Evolutionary conservation across 2,329 filamentous ascomycete genomes (phyloP).

Genomic region (Fusarium robinianum): DNA sequence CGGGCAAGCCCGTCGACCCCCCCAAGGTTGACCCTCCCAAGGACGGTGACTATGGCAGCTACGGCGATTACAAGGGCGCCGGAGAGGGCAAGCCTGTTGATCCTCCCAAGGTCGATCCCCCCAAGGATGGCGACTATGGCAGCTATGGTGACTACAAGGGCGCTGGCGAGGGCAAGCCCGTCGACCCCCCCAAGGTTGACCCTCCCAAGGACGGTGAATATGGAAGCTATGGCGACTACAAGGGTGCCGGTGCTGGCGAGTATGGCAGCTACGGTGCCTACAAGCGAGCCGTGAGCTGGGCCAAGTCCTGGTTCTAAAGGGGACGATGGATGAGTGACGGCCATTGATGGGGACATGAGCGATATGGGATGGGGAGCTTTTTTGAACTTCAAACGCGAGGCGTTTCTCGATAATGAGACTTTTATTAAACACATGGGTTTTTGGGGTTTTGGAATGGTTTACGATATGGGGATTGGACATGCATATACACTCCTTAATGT

Average conservation of each 20-base stretch:
- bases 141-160: slow-evolving; percentile 11
- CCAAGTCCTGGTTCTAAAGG: slow-evolving; percentile 22
- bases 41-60: slow-evolving; percentile 6
- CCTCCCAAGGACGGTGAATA: background rate
- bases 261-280: no score
- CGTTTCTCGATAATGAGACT: slow-evolving; percentile 23
- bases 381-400: slow-evolving; percentile 25
- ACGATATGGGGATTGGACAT: background rate
- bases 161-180: background rate
- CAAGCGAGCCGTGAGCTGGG: slow-evolving; percentile 19
- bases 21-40: no score
- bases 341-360: no score
- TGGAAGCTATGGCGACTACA: slow-evolving; percentile 5
- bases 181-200: no score
- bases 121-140: slow-evolving; percentile 3
- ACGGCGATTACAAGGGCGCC: slow-evolving; percentile 8
- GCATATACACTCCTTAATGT: slow-evolving; percentile 26
- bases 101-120: no score
- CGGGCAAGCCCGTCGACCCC: no score
- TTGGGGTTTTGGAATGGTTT: slow-evolving; percentile 1
- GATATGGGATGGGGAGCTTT: no score
- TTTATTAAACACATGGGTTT: slow-evolving; percentile 3
- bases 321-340: background rate
- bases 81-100: no score
- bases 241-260: background rate